These are phyloP conservation scores for Cucumis melo DNA, from an alignment of 306 rosid species.

Conservation along the genomic window DNA sequence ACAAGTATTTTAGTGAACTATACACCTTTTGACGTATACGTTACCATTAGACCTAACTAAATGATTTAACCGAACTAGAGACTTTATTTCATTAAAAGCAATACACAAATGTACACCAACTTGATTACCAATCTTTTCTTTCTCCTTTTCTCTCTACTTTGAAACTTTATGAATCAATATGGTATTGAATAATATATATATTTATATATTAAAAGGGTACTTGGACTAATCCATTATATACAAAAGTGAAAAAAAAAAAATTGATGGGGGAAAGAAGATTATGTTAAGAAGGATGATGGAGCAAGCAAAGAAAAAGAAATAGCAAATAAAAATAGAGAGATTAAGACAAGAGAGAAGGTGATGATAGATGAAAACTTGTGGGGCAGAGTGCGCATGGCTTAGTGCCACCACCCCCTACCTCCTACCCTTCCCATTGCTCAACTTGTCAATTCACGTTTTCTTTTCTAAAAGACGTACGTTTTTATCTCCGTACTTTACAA, in stretches of 20 bases:
- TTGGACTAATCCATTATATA: neutral
- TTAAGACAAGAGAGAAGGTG: slow-evolving; percentile 19
- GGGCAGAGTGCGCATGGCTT: slow-evolving; percentile 35
- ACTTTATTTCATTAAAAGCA: neutral
- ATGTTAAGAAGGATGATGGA: neutral
- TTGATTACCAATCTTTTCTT: neutral
- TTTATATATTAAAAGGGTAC: neutral
- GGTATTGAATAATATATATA: neutral
- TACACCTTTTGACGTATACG: too few relatives aligned
- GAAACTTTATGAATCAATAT: neutral
- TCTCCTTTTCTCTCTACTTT: neutral
- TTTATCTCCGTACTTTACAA: too few relatives aligned
- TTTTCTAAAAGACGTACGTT: neutral
- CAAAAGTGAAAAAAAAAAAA: neutral
- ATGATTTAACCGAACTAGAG: neutral
- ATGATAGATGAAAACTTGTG: slow-evolving; percentile 30
- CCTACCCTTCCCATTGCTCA: slow-evolving; percentile 20
- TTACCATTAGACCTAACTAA: neutral
- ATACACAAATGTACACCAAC: neutral
- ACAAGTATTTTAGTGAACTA: neutral
- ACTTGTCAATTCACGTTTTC: slow-evolving; percentile 23
- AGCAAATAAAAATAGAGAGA: slow-evolving; percentile 9
- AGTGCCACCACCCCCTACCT: slow-evolving; percentile 31
- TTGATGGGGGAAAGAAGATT: neutral
- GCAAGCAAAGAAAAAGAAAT: neutral